phyloP scores from a whole-genome alignment of 202 grass and related monocot species.

The Carex sylvatica region DNA sequence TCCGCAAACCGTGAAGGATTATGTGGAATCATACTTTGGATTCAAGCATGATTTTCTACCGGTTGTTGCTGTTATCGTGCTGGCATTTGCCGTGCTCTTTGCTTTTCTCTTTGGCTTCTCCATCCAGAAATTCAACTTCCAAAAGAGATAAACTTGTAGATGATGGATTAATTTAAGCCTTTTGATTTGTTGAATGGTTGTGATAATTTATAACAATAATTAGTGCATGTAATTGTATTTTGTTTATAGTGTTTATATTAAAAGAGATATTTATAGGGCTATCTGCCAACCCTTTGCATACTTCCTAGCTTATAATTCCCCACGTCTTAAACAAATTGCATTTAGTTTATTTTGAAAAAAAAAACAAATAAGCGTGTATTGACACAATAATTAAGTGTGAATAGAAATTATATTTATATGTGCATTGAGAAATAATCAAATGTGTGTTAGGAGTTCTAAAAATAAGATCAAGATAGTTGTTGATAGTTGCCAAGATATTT shows the following conservation, averaged over 20 bases:
- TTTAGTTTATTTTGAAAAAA: too few species aligned
- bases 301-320: too few species aligned
- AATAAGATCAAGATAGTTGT: too few species aligned
- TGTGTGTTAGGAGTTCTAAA: too few species aligned
- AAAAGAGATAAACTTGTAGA: conserved; percentile 39
- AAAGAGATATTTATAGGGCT: too few species aligned
- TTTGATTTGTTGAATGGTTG: background rate
- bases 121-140: conserved; percentile 62
- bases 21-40: conserved; percentile 45
- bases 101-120: conserved; percentile 45
- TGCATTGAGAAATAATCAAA: too few species aligned
- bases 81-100: conserved; percentile 42
- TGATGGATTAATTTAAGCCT: background rate
- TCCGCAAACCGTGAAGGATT: conserved; percentile 27
- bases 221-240: background rate
- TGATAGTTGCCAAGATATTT: too few species aligned
- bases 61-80: conserved; percentile 34
- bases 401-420: too few species aligned
- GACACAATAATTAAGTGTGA: too few species aligned
- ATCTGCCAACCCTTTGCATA: too few species aligned
- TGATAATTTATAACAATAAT: background rate
- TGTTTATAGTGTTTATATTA: background rate
- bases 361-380: too few species aligned
- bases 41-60: conserved; percentile 54
- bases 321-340: too few species aligned